Evolutionary conservation across 805 yeast genomes (phyloP).

Genomic region (Yamadazyma nakazawae): DNA sequence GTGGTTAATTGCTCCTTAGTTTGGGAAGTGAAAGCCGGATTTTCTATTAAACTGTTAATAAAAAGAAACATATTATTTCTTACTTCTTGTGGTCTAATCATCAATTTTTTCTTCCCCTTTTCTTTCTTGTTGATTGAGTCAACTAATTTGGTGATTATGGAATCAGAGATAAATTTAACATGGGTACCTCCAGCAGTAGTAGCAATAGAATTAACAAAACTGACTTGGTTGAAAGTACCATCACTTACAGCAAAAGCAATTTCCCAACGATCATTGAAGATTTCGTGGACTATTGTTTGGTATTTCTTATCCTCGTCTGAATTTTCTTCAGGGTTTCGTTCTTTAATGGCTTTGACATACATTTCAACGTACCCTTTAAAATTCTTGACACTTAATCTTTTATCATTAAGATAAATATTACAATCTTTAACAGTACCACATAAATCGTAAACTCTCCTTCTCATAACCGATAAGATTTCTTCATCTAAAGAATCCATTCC

Average conservation of each 20-base stretch:
- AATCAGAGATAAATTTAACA: conserved; percentile 80
- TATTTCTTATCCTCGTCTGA: conserved; percentile 35
- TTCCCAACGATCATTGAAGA: conserved; percentile 89
- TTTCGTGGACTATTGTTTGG: conserved; percentile 67
- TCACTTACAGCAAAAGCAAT: conserved; percentile 92
- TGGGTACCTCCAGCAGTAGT: conserved; percentile 98
- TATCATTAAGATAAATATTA: conserved; percentile 73
- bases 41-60: conserved; percentile 87
- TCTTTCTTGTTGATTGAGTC: conserved; percentile 64
- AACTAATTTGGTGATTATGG: conserved; percentile 71
- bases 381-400: conserved; percentile 60
- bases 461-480: conserved; percentile 78
- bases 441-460: conserved; percentile 91
- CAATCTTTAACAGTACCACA: conserved; percentile 91
- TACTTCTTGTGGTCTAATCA: conserved; percentile 84
- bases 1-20: conserved; percentile 95
- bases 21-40: conserved; percentile 96
- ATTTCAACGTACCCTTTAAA: conserved; percentile 88
- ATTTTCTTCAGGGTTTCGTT: conserved; percentile 38
- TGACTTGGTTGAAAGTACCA: conserved; percentile 86
- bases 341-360: conserved; percentile 75
- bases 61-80: conserved; percentile 87
- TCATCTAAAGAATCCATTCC: conserved; percentile 81
- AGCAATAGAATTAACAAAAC: conserved; percentile 96
- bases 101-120: conserved; percentile 60